Percentiles rank a stretch among this genome's conserved stretches.
phyloP scores from a whole-genome alignment of 768 basidiomycete genomes.

The Hemileccinum impolitum region DNA sequence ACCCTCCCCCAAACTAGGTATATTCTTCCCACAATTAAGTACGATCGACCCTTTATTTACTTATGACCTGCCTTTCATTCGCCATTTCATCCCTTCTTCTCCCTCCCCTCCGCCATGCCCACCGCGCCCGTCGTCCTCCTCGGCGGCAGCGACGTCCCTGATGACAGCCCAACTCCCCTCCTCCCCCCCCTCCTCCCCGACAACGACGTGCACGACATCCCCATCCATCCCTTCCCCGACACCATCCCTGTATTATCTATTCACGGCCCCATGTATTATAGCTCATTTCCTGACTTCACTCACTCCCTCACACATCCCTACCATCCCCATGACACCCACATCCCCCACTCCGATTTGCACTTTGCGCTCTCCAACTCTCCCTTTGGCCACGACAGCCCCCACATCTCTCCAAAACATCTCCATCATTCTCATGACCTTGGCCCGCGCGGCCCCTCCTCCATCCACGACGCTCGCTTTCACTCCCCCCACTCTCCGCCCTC shows the following conservation, averaged over 20 bases:
- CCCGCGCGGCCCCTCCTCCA: constrained; percentile 15
- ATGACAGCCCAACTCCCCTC: constrained; percentile 4
- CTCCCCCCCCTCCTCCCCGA: constrained; percentile 22
- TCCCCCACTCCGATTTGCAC: constrained; percentile 27
- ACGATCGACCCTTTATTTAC: constrained; percentile 32
- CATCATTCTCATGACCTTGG: constrained; percentile 25
- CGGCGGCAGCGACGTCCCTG: constrained; percentile 19
- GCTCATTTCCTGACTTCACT: constrained; percentile 26
- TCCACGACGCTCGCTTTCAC: constrained; percentile 28
- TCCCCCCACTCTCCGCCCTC: constrained; percentile 24
- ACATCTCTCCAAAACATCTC: constrained; percentile 28
- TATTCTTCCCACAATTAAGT: constrained; percentile 21
- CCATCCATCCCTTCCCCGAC: constrained; percentile 26
- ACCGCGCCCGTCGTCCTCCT: constrained; percentile 15
- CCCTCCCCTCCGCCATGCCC: constrained; percentile 17
- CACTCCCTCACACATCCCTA: constrained; percentile 25
- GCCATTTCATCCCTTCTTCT: constrained; percentile 7
- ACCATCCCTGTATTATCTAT: constrained; percentile 33
- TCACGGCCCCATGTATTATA: constrained; percentile 34
- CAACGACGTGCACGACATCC: constrained; percentile 32
- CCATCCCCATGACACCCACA: constrained; percentile 23
- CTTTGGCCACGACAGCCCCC: constrained; percentile 21
- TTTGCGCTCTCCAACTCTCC: constrained; percentile 18
- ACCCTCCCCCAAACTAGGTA: constrained; percentile 7
- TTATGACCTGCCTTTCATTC: constrained; percentile 29